A percentile compares a stretch with the other conserved stretches of the same genome.
phyloP scores from a whole-genome alignment of 768 basidiomycete species.

The Lactarius vividus region DNA sequence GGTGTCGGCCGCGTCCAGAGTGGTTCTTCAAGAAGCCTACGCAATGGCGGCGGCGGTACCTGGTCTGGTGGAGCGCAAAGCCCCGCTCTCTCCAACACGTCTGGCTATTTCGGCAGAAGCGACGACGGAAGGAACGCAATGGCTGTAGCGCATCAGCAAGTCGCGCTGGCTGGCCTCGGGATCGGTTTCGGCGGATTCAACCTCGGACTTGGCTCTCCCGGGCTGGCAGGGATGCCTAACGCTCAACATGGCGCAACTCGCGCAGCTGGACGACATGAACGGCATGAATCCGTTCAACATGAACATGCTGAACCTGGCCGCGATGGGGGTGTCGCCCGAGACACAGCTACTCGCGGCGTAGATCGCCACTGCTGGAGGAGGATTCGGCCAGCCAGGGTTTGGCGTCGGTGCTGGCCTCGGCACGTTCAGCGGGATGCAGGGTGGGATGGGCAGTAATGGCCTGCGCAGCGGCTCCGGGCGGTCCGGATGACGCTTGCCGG shows the following conservation, averaged over 20 bases:
- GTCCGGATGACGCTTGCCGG: constrained; percentile 50
- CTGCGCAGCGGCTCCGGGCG: constrained; percentile 39
- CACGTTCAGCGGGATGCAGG: constrained; percentile 48
- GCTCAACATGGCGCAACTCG: not conserved
- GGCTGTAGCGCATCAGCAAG: constrained; percentile 15
- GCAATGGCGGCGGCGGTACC: constrained; percentile 29
- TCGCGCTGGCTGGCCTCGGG: constrained; percentile 37
- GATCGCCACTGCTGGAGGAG: constrained; percentile 60
- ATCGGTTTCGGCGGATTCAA: constrained; percentile 34
- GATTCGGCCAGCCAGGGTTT: constrained; percentile 53
- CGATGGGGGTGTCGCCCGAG: constrained; percentile 68
- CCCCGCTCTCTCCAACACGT: constrained; percentile 57
- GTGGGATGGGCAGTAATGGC: constrained; percentile 39
- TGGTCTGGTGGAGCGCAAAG: constrained; percentile 35
- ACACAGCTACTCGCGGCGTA: constrained; percentile 43
- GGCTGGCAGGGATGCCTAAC: not conserved
- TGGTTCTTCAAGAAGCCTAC: constrained; percentile 40
- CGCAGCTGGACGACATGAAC: not conserved
- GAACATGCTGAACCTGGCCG: constrained; percentile 53
- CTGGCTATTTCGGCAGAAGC: constrained; percentile 42
- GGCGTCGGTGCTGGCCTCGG: constrained; percentile 30
- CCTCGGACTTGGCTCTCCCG: not conserved
- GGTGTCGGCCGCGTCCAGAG: not conserved
- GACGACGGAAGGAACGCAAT: constrained; percentile 37
- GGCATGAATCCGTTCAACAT: not conserved